Percentiles rank a stretch among this genome's conserved stretches.
Evolutionary conservation across 768 basidiomycete species (phyloP).

Genomic region (Suillus weaverae): DNA sequence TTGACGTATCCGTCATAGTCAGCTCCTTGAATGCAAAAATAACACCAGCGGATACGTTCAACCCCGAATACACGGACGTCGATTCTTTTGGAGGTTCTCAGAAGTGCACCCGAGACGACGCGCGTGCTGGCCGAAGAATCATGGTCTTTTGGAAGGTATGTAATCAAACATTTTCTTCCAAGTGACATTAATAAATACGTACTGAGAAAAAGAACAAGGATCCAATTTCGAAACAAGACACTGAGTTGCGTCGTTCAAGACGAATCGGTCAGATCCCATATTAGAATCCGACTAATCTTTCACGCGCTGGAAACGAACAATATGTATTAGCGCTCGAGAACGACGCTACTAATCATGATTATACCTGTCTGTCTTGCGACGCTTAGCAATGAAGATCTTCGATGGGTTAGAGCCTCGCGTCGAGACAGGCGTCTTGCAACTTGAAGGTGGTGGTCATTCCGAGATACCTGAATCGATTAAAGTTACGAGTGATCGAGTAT

Average conservation of each 20-base stretch:
- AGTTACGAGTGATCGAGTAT: neutral
- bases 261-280: neutral
- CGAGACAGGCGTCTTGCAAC: neutral
- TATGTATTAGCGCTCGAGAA: neutral
- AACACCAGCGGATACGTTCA: neutral
- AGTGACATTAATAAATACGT: too few relatives aligned
- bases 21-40: neutral
- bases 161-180: neutral
- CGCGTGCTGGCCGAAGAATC: neutral
- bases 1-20: neutral
- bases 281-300: neutral
- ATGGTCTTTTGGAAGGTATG: neutral
- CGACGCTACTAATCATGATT: neutral
- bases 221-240: neutral
- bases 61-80: neutral
- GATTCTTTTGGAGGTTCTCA: neutral
- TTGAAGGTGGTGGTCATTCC: neutral
- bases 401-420: neutral
- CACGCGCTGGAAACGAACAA: neutral
- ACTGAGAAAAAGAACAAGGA: neutral
- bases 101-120: neutral
- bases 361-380: neutral
- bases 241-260: neutral
- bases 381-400: neutral
- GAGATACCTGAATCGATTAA: neutral